Percentiles rank a stretch among this genome's conserved stretches.
These are phyloP conservation scores for Dactylella cylindrospora DNA, from an alignment of 2,329 filamentous ascomycete genomes.

Conservation along the genomic window DNA sequence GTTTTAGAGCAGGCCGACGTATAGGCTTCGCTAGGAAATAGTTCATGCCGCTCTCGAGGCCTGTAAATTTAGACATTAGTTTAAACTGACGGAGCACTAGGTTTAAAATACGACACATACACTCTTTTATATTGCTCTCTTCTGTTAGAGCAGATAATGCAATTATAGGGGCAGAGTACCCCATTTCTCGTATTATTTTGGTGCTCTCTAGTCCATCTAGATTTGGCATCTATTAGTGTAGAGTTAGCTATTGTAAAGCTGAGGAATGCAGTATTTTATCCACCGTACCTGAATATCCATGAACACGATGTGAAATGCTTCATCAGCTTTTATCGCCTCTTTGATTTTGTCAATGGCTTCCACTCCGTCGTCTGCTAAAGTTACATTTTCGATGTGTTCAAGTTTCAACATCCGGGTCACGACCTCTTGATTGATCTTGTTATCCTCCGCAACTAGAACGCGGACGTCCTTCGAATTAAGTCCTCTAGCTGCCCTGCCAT, in stretches of 20 bases:
- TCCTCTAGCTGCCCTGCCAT: constrained; percentile 7
- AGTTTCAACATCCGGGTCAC: constrained; percentile 63
- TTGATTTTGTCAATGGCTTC: constrained; percentile 86
- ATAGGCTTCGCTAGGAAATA: constrained; percentile 72
- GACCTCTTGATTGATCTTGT: constrained; percentile 65
- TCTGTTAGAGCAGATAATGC: constrained; percentile 87
- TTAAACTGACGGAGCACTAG: not conserved
- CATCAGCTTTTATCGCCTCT: constrained; percentile 72
- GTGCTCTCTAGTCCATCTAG: constrained; percentile 87
- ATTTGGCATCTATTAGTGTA: constrained; percentile 70
- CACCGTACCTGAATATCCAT: constrained; percentile 73
- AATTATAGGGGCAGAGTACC: constrained; percentile 84
- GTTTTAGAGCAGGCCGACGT: constrained; percentile 46
- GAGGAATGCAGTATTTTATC: not conserved
- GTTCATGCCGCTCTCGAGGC: constrained; percentile 84
- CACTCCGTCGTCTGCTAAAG: constrained; percentile 80
- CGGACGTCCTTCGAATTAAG: constrained; percentile 55
- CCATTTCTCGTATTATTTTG: constrained; percentile 78
- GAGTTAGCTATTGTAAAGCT: not conserved
- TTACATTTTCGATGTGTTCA: constrained; percentile 66
- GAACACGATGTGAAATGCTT: constrained; percentile 81
- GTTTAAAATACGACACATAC: constrained; percentile 50
- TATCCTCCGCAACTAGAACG: constrained; percentile 85
- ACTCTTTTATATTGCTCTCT: constrained; percentile 82
- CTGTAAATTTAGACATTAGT: not conserved